phyloP scores from a whole-genome alignment of 148 eudicot species.

The Vaccinium myrtillus region DNA sequence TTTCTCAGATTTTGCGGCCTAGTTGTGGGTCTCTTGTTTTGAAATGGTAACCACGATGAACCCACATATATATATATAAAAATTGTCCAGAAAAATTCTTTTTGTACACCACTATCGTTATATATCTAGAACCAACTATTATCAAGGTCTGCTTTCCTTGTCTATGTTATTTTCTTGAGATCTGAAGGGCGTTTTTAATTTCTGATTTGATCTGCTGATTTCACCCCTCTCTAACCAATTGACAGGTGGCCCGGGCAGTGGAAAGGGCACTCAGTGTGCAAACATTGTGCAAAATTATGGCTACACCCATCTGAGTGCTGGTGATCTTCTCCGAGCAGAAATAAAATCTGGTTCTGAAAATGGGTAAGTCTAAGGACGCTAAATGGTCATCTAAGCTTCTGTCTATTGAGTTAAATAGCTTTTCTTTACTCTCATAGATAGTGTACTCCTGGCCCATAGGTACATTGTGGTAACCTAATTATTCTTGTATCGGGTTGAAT shows the following conservation, averaged over 20 bases:
- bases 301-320: slow-evolving; percentile 57
- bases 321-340: slow-evolving; percentile 60
- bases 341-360: slow-evolving; percentile 56
- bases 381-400: slow-evolving; percentile 6
- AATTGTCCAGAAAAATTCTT: neutral
- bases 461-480: neutral
- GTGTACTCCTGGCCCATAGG: neutral
- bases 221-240: slow-evolving; percentile 7
- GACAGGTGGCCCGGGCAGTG: slow-evolving; percentile 67
- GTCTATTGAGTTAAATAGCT: neutral
- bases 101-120: neutral
- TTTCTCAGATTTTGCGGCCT: neutral
- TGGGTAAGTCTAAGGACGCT: slow-evolving; percentile 33
- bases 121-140: neutral
- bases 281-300: slow-evolving; percentile 55
- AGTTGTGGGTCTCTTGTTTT: neutral
- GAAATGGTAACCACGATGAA: neutral
- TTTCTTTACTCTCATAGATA: neutral
- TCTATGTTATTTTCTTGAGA: neutral
- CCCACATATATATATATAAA: too few relatives aligned
- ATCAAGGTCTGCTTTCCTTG: neutral
- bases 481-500: neutral
- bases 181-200: neutral
- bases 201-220: slow-evolving; percentile 1
- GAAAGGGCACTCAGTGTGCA: slow-evolving; percentile 60